phyloP scores from a whole-genome alignment of 495 filamentous ascomycete genomes.

The Penicillium simplicissimum region DNA sequence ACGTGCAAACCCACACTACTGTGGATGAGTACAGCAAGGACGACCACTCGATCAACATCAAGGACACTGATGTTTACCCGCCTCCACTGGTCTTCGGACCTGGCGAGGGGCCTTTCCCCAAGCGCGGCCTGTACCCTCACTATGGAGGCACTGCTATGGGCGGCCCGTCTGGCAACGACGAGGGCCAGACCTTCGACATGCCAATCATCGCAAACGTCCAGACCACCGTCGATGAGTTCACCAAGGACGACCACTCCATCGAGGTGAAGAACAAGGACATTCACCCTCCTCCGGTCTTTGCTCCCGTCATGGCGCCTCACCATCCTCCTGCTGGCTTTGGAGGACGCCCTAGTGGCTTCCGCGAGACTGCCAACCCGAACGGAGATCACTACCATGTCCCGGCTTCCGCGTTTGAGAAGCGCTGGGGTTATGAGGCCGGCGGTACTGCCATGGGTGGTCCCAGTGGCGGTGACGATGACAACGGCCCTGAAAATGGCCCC shows the following conservation, averaged over 20 bases:
- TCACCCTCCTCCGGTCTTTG: slow-evolving; percentile 10
- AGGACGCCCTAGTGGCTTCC: slow-evolving; percentile 4
- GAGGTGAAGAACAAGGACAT: slow-evolving; percentile 27
- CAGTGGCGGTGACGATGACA: slow-evolving; percentile 9
- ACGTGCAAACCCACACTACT: slow-evolving; percentile 22
- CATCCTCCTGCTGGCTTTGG: neutral
- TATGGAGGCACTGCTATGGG: slow-evolving; percentile 26
- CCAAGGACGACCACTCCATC: slow-evolving; percentile 35
- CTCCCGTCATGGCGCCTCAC: neutral
- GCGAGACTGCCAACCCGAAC: neutral
- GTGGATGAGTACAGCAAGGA: slow-evolving; percentile 33
- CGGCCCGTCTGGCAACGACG: slow-evolving; percentile 33
- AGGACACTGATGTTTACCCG: slow-evolving; percentile 25
- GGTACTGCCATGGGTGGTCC: slow-evolving; percentile 21
- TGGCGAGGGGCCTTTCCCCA: slow-evolving; percentile 22
- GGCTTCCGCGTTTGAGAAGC: slow-evolving; percentile 19
- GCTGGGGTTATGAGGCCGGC: slow-evolving; percentile 12
- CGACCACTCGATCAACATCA: slow-evolving; percentile 31
- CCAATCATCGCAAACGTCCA: slow-evolving; percentile 24
- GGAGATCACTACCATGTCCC: slow-evolving; percentile 14
- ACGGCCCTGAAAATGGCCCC: slow-evolving; percentile 4
- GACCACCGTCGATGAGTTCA: slow-evolving; percentile 22
- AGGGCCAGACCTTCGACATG: slow-evolving; percentile 29
- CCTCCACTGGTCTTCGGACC: slow-evolving; percentile 15
- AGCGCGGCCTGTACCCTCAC: slow-evolving; percentile 15